These are phyloP conservation scores for Gyrodon lividus DNA, from an alignment of 768 basidiomycete species.

Conservation along the genomic window DNA sequence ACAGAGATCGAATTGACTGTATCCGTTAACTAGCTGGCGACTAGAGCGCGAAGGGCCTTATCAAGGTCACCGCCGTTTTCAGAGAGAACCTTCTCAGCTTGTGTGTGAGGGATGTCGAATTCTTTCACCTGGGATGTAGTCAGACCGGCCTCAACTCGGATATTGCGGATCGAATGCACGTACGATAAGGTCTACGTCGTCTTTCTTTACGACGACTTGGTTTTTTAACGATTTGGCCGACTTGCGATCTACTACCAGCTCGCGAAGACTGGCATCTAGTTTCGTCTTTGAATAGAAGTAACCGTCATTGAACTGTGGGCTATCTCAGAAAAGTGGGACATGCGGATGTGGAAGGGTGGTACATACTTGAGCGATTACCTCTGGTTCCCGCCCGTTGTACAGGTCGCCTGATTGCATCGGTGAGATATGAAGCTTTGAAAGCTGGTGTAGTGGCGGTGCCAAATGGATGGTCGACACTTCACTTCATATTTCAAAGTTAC, in stretches of 20 bases:
- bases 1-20: background rate
- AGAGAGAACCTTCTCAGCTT: conserved; percentile 31
- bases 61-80: conserved; percentile 31
- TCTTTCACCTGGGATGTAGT: conserved; percentile 25
- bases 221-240: conserved; percentile 49
- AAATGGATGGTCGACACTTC: too few relatives aligned
- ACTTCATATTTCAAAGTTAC: too few relatives aligned
- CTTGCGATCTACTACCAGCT: conserved; percentile 47
- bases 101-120: conserved; percentile 26
- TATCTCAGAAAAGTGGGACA: conserved; percentile 31
- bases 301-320: conserved; percentile 51
- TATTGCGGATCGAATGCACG: conserved; percentile 5
- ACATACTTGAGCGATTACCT: conserved; percentile 29
- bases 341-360: background rate
- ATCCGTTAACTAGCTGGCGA: conserved; percentile 17
- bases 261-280: conserved; percentile 44
- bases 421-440: background rate
- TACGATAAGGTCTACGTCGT: conserved; percentile 30
- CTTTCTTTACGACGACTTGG: conserved; percentile 22
- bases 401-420: conserved; percentile 21
- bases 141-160: background rate
- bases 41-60: conserved; percentile 26
- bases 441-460: conserved; percentile 23
- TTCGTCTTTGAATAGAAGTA: conserved; percentile 40
- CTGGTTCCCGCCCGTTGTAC: conserved; percentile 31